Evolutionary conservation across 495 filamentous ascomycete genomes (phyloP).

Genomic region (Penicillium longicatenatum): DNA sequence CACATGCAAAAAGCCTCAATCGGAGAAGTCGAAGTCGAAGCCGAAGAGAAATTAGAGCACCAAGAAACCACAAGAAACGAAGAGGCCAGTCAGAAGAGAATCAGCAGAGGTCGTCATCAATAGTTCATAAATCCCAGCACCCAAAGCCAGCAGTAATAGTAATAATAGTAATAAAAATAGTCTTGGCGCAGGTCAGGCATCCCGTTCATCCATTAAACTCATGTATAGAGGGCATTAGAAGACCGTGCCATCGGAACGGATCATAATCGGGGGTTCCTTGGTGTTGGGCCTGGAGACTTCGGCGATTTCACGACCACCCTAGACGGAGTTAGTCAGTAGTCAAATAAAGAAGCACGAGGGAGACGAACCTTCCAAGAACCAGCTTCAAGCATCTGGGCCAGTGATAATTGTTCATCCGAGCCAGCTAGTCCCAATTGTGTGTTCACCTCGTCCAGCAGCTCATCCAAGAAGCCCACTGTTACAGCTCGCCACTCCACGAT

Average conservation of each 20-base stretch:
- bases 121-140: slow-evolving; percentile 39
- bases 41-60: slow-evolving; percentile 1
- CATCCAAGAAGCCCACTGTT: slow-evolving; percentile 68
- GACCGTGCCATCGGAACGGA: slow-evolving; percentile 93
- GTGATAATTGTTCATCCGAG: slow-evolving; percentile 49
- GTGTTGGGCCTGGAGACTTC: slow-evolving; percentile 96
- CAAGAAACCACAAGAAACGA: slow-evolving; percentile 12
- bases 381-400: slow-evolving; percentile 71
- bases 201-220: slow-evolving; percentile 32
- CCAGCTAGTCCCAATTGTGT: slow-evolving; percentile 55
- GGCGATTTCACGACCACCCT: slow-evolving; percentile 95
- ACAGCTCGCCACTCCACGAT: slow-evolving; percentile 71
- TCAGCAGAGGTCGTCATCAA: slow-evolving; percentile 38
- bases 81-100: slow-evolving; percentile 18
- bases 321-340: slow-evolving; percentile 28
- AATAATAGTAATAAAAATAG: slow-evolving; percentile 16
- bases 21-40: slow-evolving; percentile 11
- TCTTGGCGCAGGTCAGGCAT: slow-evolving; percentile 35
- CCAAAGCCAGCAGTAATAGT: slow-evolving; percentile 13
- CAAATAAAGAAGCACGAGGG: neutral
- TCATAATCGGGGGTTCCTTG: slow-evolving; percentile 95
- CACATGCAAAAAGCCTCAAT: slow-evolving; percentile 23
- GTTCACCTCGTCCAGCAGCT: slow-evolving; percentile 64
- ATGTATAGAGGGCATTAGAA: slow-evolving; percentile 60
- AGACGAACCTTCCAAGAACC: slow-evolving; percentile 77